Evolutionary conservation across 345 rosid species (phyloP).

Genomic region (Fremontodendron californicum): DNA sequence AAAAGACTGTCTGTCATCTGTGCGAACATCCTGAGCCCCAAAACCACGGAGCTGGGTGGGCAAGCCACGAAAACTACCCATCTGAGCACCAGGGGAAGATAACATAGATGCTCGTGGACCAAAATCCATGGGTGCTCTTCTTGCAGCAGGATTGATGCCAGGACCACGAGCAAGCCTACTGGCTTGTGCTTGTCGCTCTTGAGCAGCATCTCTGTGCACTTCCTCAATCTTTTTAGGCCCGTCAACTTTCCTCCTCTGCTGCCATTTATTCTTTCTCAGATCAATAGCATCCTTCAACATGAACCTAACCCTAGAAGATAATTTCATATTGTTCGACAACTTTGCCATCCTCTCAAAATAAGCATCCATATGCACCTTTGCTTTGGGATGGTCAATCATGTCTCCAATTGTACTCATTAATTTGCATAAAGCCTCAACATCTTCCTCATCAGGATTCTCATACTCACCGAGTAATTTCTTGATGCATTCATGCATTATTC

Average conservation of each 20-base stretch:
- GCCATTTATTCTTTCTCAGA: slow-evolving; percentile 90
- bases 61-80: slow-evolving; percentile 66
- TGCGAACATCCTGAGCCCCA: slow-evolving; percentile 66
- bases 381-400: slow-evolving; percentile 70
- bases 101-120: slow-evolving; percentile 67
- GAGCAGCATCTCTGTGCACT: slow-evolving; percentile 97
- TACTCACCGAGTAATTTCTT: slow-evolving; percentile 61
- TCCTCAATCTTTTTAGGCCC: slow-evolving; percentile 99
- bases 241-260: slow-evolving; percentile 97
- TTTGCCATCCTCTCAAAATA: slow-evolving; percentile 71
- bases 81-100: slow-evolving; percentile 63
- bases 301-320: slow-evolving; percentile 85
- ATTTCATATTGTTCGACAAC: slow-evolving; percentile 67
- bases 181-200: slow-evolving; percentile 81
- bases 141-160: slow-evolving; percentile 50
- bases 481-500: slow-evolving; percentile 91
- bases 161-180: slow-evolving; percentile 72
- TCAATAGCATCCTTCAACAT: slow-evolving; percentile 90
- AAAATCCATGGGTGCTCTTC: slow-evolving; percentile 71
- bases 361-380: slow-evolving; percentile 63
- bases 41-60: slow-evolving; percentile 58
- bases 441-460: slow-evolving; percentile 89
- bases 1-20: slow-evolving; percentile 61
- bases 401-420: slow-evolving; percentile 93
- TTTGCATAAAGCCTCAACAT: slow-evolving; percentile 88